phyloP scores from a whole-genome alignment of 495 filamentous ascomycete genomes.

The Aspergillus homomorphus region DNA sequence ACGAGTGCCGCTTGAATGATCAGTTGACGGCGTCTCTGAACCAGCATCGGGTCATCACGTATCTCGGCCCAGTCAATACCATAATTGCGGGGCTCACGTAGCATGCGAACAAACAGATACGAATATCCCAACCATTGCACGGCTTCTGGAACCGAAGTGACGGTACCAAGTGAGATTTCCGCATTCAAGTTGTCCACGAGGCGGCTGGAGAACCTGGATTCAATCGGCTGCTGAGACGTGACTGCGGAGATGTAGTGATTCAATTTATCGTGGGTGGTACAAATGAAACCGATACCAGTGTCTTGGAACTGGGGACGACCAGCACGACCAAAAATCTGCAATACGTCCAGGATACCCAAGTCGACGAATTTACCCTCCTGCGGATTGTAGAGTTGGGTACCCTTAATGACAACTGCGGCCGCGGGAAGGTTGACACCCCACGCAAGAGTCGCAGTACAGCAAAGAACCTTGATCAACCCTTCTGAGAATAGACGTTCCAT shows the following conservation, averaged over 20 bases:
- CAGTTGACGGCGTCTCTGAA: constrained; percentile 75
- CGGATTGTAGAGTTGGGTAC: constrained; percentile 93
- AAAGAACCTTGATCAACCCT: constrained; percentile 89
- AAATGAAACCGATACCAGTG: constrained; percentile 93
- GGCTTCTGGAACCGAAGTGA: constrained; percentile 89
- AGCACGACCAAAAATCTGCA: constrained; percentile 98
- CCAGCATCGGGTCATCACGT: constrained; percentile 77
- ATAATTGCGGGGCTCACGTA: constrained; percentile 83
- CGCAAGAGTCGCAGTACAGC: constrained; percentile 95
- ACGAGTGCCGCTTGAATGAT: constrained; percentile 82
- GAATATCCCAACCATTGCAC: constrained; percentile 98
- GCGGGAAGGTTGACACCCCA: constrained; percentile 99
- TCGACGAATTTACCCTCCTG: constrained; percentile 96
- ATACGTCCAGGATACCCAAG: constrained; percentile 91
- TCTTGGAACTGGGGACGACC: constrained; percentile 97
- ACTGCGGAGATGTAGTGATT: constrained; percentile 91
- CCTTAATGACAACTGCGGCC: constrained; percentile 96
- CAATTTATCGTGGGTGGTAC: constrained; percentile 88
- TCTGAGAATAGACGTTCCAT: constrained; percentile 87
- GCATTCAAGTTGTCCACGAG: constrained; percentile 96
- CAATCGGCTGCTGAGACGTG: constrained; percentile 93
- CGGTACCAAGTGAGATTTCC: constrained; percentile 89
- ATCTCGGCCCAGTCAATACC: constrained; percentile 96
- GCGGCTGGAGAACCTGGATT: constrained; percentile 85
- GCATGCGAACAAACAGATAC: constrained; percentile 95